Base-by-base conservation (phyloP, 1,284 basidiomycete species). In the Ustilago xerochloae region DNA sequence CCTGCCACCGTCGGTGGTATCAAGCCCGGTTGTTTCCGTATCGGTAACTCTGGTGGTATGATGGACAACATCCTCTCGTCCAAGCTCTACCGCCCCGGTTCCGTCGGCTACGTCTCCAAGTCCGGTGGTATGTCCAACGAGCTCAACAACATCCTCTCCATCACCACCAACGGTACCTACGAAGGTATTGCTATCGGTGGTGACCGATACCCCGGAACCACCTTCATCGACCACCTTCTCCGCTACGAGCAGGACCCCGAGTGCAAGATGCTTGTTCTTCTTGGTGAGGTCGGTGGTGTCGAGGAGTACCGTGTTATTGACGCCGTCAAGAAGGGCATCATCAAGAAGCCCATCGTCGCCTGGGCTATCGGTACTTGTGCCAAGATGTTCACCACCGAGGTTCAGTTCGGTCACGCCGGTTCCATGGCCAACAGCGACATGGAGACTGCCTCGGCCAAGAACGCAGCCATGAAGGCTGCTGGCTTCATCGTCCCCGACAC, bases 81-180 rank as follows among this genome's bases (percentile, higher is more conserved):
- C 76, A 99, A 98, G 89, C 92, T 99, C 75, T 99, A 98, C 90
- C 93, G 95, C 83, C 88, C 95, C 47, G 97, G 96, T 68, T 95
- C 94, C 22, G 93, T 99, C 81, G 96, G 94, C 84, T 98, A 98
- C 87, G 96, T 99, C 85, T 97, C 94, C 87, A 99, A 99, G 88
- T 98, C 96, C 13, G 96, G 96, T 79, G 96, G 97, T 86, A 99
- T 99, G 97, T 99, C 96, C 80, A 99, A 99, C 88, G 97, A 99
- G 87, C 89, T 99, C 81, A 98, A 99, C 92, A 99, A 98, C 89
- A 99, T 99, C 85, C 91, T 99, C 75, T 95, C 94, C 47, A 90
- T 97, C 85, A 91, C 93, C 85, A 97, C 95, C 85, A 95, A 99
- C 88, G 97, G 96, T 82, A 97, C 94, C 73, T 99, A 98, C 87